Evolutionary conservation across 768 basidiomycete species (phyloP), one percentile per base, ranked within the genome.

Genomic region (Boletus huronensis): DNA sequence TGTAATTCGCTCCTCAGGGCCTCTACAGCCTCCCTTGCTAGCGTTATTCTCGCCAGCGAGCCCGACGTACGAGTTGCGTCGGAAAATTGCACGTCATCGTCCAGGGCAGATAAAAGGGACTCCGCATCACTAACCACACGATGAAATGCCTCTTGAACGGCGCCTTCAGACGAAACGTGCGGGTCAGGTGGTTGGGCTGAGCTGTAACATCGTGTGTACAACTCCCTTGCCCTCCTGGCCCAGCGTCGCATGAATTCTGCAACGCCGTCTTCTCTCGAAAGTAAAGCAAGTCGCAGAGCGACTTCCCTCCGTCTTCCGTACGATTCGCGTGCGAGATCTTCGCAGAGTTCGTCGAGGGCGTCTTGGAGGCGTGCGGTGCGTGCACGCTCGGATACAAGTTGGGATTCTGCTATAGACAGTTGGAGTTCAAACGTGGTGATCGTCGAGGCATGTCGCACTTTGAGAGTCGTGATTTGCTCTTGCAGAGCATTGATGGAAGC

Each of bases 291-390:
- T 11, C 90, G 72, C 26, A 90, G 63, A 0, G 80, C 75, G 0
- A 90, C 79, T 62, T 93, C 90, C 32, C 87, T 75, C 23, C 90
- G 73, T 17, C 90, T 79, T 3, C 88, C 90, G 54, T 82, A 88
- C 0, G 79, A 75, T 65, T 91, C 90, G 28, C 84, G 82, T 34
- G 84, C 77, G 29, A 89, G 74, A 50, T 90, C 86, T 35, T 83
- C 81, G 0, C 85, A 84, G 0, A 90, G 72, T 41, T 88, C 84
- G 55, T 90, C 88, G 17, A 93, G 71, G 1, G 81, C 80, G 28
- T 66, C 65, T 6, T 85, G 81, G n/a, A 91, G 70, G 7, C 75
- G 77, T 21, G 77, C 75, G 0, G 74, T 70, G 11, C 77, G 77
- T 0, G 66, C 50, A 55, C 77, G 75, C 35, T 83, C 77, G 5